These are phyloP conservation scores for Suhomyces wounanorum DNA, from an alignment of 1,139 yeast genomes.

Conservation along the genomic window DNA sequence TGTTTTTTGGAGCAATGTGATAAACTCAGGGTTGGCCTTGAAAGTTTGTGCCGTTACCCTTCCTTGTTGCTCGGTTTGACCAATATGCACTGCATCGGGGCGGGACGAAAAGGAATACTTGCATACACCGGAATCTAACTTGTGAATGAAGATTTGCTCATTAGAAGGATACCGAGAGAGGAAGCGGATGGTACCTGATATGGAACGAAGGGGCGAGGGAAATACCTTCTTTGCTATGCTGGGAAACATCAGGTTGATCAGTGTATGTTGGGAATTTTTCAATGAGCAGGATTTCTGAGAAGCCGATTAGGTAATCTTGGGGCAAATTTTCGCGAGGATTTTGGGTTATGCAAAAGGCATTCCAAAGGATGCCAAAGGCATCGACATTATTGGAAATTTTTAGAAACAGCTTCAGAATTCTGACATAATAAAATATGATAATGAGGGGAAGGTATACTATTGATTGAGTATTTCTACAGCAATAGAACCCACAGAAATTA, in stretches of 20 bases:
- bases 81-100: constrained; percentile 36
- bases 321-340: no score
- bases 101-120: constrained; percentile 35
- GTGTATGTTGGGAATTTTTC: neutral
- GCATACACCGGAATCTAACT: constrained; percentile 9
- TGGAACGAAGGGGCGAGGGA: neutral
- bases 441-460: no score
- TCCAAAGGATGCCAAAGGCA: no score
- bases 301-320: no score
- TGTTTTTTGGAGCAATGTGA: constrained; percentile 29
- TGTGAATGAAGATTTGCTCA: constrained; percentile 30
- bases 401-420: no score
- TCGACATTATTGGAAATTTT: no score
- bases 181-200: neutral
- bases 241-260: neutral
- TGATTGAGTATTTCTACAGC: no score
- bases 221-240: neutral
- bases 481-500: no score
- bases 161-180: constrained; percentile 15
- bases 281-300: neutral
- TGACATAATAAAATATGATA: no score
- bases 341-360: no score
- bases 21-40: constrained; percentile 29
- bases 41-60: constrained; percentile 29
- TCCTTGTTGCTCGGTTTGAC: constrained; percentile 19